Percentiles rank a stretch among this genome's conserved stretches.
These are phyloP conservation scores for Fraxinus excelsior DNA, from an alignment of 257 asterid species.

Conservation along the genomic window DNA sequence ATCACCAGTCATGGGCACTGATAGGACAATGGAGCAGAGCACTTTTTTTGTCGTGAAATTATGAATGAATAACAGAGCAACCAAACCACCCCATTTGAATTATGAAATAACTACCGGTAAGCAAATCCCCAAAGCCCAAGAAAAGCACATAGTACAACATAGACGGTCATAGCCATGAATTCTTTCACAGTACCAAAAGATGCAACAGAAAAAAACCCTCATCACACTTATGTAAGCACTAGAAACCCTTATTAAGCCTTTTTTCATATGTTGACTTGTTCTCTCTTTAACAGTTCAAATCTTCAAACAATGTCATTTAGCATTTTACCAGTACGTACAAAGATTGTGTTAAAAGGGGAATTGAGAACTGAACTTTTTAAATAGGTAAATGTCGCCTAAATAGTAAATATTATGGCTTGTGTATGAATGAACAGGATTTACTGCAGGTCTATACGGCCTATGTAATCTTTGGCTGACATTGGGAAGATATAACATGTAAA, in stretches of 20 bases:
- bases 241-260: constrained; percentile 17
- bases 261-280: constrained; percentile 16
- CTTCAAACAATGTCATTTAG: too few relatives aligned
- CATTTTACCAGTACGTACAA: too few relatives aligned
- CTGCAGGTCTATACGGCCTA: constrained; percentile 47
- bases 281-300: too few relatives aligned
- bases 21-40: constrained; percentile 27
- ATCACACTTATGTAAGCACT: constrained; percentile 7
- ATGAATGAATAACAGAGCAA: constrained; percentile 27
- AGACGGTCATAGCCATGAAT: constrained; percentile 26
- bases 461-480: constrained; percentile 48
- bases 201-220: constrained; percentile 15
- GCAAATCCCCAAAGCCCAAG: constrained; percentile 30
- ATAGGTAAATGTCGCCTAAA: too few relatives aligned
- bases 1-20: constrained; percentile 9
- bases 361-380: too few relatives aligned
- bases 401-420: constrained; percentile 1
- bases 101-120: constrained; percentile 29
- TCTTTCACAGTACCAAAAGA: constrained; percentile 10
- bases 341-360: too few relatives aligned
- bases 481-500: constrained; percentile 46
- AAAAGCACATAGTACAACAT: constrained; percentile 9
- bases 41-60: constrained; percentile 15
- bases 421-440: constrained; percentile 43
- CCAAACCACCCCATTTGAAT: constrained; percentile 30